Percentiles rank a stretch among this genome's conserved stretches.
Evolutionary conservation across 108 stramenopile species (phyloP).

Genomic region (Bacterosira constricta): DNA sequence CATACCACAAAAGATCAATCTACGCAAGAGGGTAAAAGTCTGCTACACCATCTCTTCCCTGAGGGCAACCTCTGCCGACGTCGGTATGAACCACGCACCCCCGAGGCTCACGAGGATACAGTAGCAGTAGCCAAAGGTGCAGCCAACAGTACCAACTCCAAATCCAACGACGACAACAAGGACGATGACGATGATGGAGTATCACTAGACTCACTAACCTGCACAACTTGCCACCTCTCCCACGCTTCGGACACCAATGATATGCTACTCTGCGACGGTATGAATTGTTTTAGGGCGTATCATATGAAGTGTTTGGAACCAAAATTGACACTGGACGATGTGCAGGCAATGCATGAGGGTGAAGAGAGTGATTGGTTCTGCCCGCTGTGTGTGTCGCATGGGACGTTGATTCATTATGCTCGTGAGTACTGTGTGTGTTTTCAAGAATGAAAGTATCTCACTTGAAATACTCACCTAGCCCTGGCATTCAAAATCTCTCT

Average conservation of each 20-base stretch:
- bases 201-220: conserved; percentile 71
- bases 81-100: conserved; percentile 49
- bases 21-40: neutral
- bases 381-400: conserved; percentile 63
- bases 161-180: conserved; percentile 25
- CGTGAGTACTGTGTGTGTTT: too few relatives aligned
- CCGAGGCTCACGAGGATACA: conserved; percentile 25
- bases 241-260: conserved; percentile 59
- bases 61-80: conserved; percentile 32
- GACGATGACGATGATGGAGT: conserved; percentile 65
- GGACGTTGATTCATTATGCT: conserved; percentile 51
- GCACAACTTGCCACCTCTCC: conserved; percentile 67
- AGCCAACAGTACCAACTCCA: neutral
- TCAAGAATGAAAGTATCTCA: too few relatives aligned
- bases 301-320: conserved; percentile 84
- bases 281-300: conserved; percentile 76
- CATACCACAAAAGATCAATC: neutral
- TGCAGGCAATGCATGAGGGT: conserved; percentile 23
- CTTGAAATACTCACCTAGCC: too few relatives aligned
- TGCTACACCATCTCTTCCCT: conserved; percentile 45
- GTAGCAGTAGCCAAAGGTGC: conserved; percentile 7
- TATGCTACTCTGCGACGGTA: conserved; percentile 60
- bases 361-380: conserved; percentile 85
- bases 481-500: too few relatives aligned
- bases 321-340: conserved; percentile 48